Percentiles rank a stretch among this genome's conserved stretches.
These are phyloP conservation scores for Ceratobasidium sp. DNA, from an alignment of 1,284 basidiomycete genomes.

Conservation along the genomic window DNA sequence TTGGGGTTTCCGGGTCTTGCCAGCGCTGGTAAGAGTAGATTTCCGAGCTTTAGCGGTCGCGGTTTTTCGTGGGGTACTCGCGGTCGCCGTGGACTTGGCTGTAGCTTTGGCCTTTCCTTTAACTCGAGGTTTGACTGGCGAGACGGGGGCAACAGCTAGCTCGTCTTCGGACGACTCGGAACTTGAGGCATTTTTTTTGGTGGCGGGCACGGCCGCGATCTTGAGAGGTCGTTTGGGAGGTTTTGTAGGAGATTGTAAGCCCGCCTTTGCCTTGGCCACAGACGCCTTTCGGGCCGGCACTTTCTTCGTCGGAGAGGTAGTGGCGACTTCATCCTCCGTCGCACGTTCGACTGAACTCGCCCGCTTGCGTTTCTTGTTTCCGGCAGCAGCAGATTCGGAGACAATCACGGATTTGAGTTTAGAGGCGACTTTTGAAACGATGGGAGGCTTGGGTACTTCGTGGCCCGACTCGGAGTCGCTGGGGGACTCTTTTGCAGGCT, in stretches of 20 bases:
- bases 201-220: background rate
- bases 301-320: slow-evolving; percentile 49
- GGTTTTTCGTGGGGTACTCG: background rate
- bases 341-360: slow-evolving; percentile 7
- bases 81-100: background rate
- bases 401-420: slow-evolving; percentile 54
- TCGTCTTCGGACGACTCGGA: slow-evolving; percentile 29
- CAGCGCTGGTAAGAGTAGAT: slow-evolving; percentile 12
- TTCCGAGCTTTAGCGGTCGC: background rate
- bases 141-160: slow-evolving; percentile 29
- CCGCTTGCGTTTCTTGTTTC: slow-evolving; percentile 24
- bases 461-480: slow-evolving; percentile 31
- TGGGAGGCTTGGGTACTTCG: slow-evolving; percentile 8
- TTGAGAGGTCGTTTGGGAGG: slow-evolving; percentile 25
- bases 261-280: slow-evolving; percentile 33
- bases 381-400: slow-evolving; percentile 65
- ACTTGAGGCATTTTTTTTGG: background rate
- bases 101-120: slow-evolving; percentile 14
- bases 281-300: slow-evolving; percentile 51
- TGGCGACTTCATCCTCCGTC: background rate
- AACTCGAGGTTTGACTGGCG: slow-evolving; percentile 24
- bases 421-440: slow-evolving; percentile 21
- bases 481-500: background rate
- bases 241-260: background rate
- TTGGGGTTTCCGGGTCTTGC: slow-evolving; percentile 4